These are phyloP conservation scores for Magnaporthiopsis incrustans DNA, from an alignment of 2,329 filamentous ascomycete species.

Conservation along the genomic window DNA sequence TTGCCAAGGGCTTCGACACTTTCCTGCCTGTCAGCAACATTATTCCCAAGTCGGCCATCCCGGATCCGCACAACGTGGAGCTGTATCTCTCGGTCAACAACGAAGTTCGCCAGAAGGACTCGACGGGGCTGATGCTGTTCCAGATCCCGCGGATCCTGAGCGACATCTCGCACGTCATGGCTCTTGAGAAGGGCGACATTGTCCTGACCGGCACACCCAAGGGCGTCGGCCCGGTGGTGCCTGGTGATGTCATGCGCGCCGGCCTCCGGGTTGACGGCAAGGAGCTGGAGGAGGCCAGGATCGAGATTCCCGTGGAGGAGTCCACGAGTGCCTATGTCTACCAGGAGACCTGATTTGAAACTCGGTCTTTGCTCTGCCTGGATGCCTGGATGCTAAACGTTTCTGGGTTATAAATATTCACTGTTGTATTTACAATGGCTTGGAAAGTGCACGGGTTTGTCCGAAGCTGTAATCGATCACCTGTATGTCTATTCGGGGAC, in stretches of 20 bases:
- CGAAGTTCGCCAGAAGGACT: constrained; percentile 71
- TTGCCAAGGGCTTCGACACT: constrained; percentile 96
- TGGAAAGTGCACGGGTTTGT: neutral
- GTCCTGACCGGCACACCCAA: constrained; percentile 96
- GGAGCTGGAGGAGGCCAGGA: constrained; percentile 75
- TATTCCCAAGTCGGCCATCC: constrained; percentile 72
- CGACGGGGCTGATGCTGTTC: constrained; percentile 91
- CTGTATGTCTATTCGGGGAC: too few species aligned
- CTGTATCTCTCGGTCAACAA: constrained; percentile 81
- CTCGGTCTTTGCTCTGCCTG: constrained; percentile 3
- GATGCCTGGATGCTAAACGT: neutral
- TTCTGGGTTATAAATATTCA: neutral
- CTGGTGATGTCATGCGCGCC: constrained; percentile 81
- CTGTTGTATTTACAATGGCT: constrained; percentile 6
- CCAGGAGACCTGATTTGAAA: constrained; percentile 50
- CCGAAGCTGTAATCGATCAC: neutral
- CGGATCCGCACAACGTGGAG: constrained; percentile 82
- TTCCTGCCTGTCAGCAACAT: constrained; percentile 81
- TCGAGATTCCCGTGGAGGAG: constrained; percentile 79
- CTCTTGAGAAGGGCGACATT: constrained; percentile 83
- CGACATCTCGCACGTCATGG: constrained; percentile 94
- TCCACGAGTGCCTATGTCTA: constrained; percentile 71
- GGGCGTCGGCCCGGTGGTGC: constrained; percentile 78
- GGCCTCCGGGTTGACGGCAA: constrained; percentile 72
- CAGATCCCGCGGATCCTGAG: constrained; percentile 77